These are phyloP conservation scores for Coemansia sp. DNA, from an alignment of 192 early-diverging fungal genomes.

Conservation along the genomic window DNA sequence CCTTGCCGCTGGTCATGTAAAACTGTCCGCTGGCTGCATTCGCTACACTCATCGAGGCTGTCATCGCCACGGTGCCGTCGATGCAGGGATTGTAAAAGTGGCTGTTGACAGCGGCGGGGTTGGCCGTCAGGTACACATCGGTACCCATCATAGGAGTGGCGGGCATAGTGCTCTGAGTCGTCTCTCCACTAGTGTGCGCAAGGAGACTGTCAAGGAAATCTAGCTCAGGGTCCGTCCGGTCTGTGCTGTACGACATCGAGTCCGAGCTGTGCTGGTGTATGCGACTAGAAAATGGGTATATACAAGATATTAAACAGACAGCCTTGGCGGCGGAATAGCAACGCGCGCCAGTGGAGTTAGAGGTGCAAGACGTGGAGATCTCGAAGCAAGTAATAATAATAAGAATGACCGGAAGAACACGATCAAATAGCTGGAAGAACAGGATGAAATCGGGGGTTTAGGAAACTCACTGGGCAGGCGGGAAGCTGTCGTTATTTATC, in stretches of 20 bases:
- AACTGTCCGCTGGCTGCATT: not conserved
- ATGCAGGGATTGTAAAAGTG: constrained; percentile 6
- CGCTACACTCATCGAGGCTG: not conserved
- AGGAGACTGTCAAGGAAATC: constrained; percentile 3
- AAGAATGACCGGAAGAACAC: not conserved
- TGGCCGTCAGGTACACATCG: constrained; percentile 17
- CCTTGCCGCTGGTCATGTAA: not conserved
- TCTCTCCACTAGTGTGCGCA: not conserved
- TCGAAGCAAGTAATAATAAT: not conserved
- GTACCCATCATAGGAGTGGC: constrained; percentile 30
- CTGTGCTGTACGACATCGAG: constrained; percentile 6
- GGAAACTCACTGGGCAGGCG: not conserved
- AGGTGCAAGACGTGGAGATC: not conserved
- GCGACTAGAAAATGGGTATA: not conserved
- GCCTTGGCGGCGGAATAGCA: not conserved
- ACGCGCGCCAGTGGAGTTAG: not conserved
- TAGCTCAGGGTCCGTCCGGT: not conserved
- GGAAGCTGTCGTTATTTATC: constrained; percentile 5
- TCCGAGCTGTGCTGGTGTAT: not conserved
- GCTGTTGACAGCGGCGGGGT: constrained; percentile 5
- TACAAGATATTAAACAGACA: not conserved
- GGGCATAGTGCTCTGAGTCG: constrained; percentile 19
- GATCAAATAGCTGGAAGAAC: not conserved
- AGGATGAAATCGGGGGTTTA: not conserved
- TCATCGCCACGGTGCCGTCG: not conserved